Conservation (phyloP, 495 filamentous ascomycete species). For the Neohortaea acidophila region DNA sequence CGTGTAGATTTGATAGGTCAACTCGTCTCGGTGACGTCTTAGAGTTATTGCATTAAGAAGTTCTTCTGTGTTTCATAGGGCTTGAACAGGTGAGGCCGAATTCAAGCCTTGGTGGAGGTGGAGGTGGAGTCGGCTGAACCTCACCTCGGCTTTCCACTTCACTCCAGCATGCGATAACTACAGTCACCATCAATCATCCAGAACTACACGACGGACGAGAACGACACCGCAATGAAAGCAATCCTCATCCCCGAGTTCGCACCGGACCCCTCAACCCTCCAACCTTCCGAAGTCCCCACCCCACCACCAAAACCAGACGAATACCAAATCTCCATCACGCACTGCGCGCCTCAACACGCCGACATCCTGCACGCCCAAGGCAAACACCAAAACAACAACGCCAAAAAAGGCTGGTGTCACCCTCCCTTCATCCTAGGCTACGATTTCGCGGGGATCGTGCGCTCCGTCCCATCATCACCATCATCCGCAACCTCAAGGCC, state of each 20-base stretch:
- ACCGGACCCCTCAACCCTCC: constrained; percentile 17
- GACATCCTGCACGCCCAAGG: constrained; percentile 30
- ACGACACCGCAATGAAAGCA: constrained; percentile 27
- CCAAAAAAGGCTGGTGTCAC: constrained; percentile 11
- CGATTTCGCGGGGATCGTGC: constrained; percentile 24
- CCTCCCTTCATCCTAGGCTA: constrained; percentile 31
- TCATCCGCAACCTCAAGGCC: background rate
- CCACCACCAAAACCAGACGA: constrained; percentile 9
- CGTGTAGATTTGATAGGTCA: too few relatives aligned
- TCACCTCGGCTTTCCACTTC: too few relatives aligned
- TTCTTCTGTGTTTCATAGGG: too few relatives aligned
- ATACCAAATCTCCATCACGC: constrained; percentile 16
- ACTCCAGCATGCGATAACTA: too few relatives aligned
- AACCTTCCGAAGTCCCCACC: constrained; percentile 6
- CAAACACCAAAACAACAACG: constrained; percentile 22
- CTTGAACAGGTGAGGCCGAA: too few relatives aligned
- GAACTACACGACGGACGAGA: too few relatives aligned
- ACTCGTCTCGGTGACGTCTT: too few relatives aligned
- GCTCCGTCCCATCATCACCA: constrained; percentile 6
- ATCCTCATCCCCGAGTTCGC: constrained; percentile 20
- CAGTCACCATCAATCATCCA: too few relatives aligned
- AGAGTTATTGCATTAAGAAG: too few relatives aligned
- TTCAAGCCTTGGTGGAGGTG: too few relatives aligned
- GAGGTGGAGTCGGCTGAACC: too few relatives aligned
- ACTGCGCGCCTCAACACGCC: constrained; percentile 28